Base-by-base conservation (phyloP, 2,329 filamentous ascomycete genomes). In the Diplodia scrobiculata region DNA sequence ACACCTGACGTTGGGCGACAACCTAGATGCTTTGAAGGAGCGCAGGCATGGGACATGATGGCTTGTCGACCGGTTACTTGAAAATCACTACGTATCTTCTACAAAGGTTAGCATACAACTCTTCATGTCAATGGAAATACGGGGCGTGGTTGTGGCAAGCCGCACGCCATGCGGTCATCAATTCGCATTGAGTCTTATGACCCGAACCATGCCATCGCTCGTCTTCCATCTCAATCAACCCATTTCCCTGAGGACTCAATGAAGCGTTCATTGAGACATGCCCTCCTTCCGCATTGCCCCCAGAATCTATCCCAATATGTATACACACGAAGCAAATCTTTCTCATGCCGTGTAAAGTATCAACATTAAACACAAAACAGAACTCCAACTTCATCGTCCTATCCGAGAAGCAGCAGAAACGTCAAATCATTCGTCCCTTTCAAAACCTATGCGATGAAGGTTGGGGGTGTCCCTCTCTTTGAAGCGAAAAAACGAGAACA, bases 341-440 rank as follows among this genome's bases (percentile, higher is more conserved):
- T 29, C 5, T 10, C 32, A 4, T 21, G 14, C 25, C 17, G n/a
- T 60, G 13, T 41, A 10, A 7, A 60, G 7, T 48, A 47, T 48
- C 38, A 48, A 48, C 55, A 60, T 48, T 34, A 60, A 60, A 60
- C 38, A 60, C 25, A 34, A 60, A 48, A 48, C 38, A 48, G 6
- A 47, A 59, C 53, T 19, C 34, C 25, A n/a, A 48, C 45, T 17
- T 32, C 38, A 34, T 48, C 55, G 13, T 47, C 17, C 9, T 27
- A n/a, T 48, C 55, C 38, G 11, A 60, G 32, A 60, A 38, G 14
- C 41, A 38, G 14, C 41, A 47, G 21, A 60, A n/a, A 25, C 17
- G 13, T 60, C 55, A 21, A 19, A 47, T 60, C 55, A 45, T 45
- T n/a, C 17, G 17, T 45, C 27, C 48, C 36, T 60, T 60, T 48